A percentile compares a stretch with the other conserved stretches of the same genome.
These are phyloP conservation scores for Melaleuca alternifolia DNA, from an alignment of 345 rosid genomes.

Conservation along the genomic window DNA sequence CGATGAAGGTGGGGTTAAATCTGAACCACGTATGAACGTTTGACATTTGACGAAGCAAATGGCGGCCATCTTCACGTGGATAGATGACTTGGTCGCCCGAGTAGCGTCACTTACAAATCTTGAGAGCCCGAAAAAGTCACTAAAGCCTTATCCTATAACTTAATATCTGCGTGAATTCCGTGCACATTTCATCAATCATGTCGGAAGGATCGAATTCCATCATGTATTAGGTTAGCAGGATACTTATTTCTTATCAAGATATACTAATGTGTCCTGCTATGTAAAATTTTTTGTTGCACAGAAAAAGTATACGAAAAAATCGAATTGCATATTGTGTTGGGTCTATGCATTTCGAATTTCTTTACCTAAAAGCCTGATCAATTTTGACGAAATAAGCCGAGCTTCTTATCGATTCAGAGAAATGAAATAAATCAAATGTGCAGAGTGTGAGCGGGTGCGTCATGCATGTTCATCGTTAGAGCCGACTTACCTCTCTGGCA, in stretches of 20 bases:
- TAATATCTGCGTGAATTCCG: neutral
- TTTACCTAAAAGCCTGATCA: neutral
- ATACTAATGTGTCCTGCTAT: neutral
- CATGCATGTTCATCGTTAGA: neutral
- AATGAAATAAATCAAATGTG: neutral
- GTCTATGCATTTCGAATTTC: no score
- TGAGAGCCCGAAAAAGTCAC: neutral
- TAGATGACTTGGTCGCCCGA: no score
- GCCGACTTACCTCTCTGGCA: constrained; percentile 62
- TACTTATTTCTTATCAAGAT: neutral
- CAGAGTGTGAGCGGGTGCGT: neutral
- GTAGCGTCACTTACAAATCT: neutral
- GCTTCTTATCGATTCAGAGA: neutral
- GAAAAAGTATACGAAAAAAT: neutral
- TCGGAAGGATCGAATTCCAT: neutral
- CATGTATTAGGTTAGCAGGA: neutral
- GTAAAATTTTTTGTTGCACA: neutral
- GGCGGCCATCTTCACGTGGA: neutral
- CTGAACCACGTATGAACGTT: neutral
- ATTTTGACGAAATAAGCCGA: neutral
- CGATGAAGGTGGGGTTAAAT: neutral
- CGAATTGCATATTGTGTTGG: no score
- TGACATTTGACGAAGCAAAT: neutral
- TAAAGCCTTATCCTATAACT: neutral
- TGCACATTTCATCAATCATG: neutral